phyloP scores from a whole-genome alignment of 2,329 filamentous ascomycete species.

The Ampelomyces quisqualis region DNA sequence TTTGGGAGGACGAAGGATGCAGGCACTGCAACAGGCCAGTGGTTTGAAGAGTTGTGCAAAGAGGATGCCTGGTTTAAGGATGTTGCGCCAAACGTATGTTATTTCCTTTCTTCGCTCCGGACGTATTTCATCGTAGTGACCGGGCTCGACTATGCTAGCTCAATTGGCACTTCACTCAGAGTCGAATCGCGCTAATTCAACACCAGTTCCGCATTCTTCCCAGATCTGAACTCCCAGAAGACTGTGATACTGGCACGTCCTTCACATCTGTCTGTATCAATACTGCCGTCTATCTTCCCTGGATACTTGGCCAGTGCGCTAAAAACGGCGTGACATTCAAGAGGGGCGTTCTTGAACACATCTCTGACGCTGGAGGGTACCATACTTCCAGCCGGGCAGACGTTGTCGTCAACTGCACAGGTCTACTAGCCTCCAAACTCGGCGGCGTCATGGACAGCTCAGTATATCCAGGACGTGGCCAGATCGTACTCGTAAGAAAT shows the following conservation, averaged over 20 bases:
- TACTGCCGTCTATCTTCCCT: conserved; percentile 81
- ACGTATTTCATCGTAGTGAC: background rate
- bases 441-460: conserved; percentile 77
- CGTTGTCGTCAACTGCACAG: conserved; percentile 82
- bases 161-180: too few relatives aligned
- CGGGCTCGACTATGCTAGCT: too few relatives aligned
- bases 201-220: conserved; percentile 64
- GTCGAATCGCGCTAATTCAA: too few relatives aligned
- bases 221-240: conserved; percentile 57
- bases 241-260: conserved; percentile 68
- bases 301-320: conserved; percentile 77
- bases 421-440: conserved; percentile 70
- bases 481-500: conserved; percentile 82
- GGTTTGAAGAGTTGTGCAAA: conserved; percentile 67
- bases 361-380: conserved; percentile 67
- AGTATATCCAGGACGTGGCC: conserved; percentile 76
- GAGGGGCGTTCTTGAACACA: conserved; percentile 57
- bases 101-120: background rate
- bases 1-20: conserved; percentile 67
- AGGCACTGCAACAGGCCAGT: conserved; percentile 53
- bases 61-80: conserved; percentile 72
- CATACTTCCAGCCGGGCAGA: conserved; percentile 60
- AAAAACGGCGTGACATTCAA: conserved; percentile 65
- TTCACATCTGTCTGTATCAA: conserved; percentile 93
- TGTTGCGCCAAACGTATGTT: conserved; percentile 66